phyloP scores from a whole-genome alignment of 441 rosid species.

The Populus trichocarpa region DNA sequence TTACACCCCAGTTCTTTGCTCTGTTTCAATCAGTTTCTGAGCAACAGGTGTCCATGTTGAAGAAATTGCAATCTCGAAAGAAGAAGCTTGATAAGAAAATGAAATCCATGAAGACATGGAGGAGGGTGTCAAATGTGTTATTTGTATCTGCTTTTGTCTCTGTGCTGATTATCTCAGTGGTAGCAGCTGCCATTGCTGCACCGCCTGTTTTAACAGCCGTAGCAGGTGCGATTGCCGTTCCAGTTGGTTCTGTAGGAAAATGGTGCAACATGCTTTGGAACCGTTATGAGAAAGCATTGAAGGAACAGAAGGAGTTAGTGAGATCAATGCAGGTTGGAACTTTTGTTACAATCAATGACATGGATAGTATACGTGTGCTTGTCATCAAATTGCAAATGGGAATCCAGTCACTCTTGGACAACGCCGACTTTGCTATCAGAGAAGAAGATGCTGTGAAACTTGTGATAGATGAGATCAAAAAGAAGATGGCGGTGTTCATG shows the following conservation, averaged over 20 bases:
- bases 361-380: slow-evolving; percentile 51
- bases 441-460: slow-evolving; percentile 52
- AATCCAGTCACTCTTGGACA: slow-evolving; percentile 39
- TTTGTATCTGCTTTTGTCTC: slow-evolving; percentile 72
- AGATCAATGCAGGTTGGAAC: slow-evolving; percentile 58
- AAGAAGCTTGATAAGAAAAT: slow-evolving; percentile 76
- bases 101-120: slow-evolving; percentile 54
- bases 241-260: slow-evolving; percentile 70
- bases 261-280: slow-evolving; percentile 74
- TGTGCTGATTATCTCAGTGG: slow-evolving; percentile 72
- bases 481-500: slow-evolving; percentile 60
- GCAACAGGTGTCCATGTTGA: slow-evolving; percentile 58
- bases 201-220: slow-evolving; percentile 76
- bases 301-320: slow-evolving; percentile 57
- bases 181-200: slow-evolving; percentile 78
- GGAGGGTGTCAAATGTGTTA: slow-evolving; percentile 66
- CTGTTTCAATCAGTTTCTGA: slow-evolving; percentile 57
- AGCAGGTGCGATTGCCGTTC: slow-evolving; percentile 64
- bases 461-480: slow-evolving; percentile 61
- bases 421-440: slow-evolving; percentile 45
- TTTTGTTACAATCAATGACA: slow-evolving; percentile 49
- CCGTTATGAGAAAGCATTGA: slow-evolving; percentile 53
- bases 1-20: slow-evolving; percentile 57
- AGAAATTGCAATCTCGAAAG: slow-evolving; percentile 53
- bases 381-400: slow-evolving; percentile 51